Percentiles rank a stretch among this genome's conserved stretches.
These are phyloP conservation scores for Lecanicillium sp. DNA, from an alignment of 2,329 filamentous ascomycete species.

Conservation along the genomic window DNA sequence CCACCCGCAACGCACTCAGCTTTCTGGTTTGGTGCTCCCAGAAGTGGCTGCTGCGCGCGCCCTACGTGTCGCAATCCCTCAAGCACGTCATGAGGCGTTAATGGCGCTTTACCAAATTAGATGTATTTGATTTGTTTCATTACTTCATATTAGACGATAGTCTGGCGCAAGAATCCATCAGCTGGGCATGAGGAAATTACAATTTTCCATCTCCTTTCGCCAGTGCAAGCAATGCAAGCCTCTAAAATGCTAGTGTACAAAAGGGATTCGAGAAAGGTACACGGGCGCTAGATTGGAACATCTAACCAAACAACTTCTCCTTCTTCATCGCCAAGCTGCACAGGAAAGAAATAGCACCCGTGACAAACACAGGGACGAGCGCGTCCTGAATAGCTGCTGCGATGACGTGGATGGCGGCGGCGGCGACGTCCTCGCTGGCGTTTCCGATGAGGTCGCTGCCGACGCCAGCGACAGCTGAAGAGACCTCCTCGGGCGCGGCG, in stretches of 20 bases:
- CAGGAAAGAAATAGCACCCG: constrained; percentile 26
- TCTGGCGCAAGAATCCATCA: too few relatives aligned
- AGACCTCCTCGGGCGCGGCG: constrained; percentile 3
- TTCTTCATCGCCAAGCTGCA: constrained; percentile 29
- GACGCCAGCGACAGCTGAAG: constrained; percentile 11
- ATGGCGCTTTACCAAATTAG: too few relatives aligned
- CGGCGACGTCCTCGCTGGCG: constrained; percentile 15
- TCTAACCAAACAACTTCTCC: constrained; percentile 25
- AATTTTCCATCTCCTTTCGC: too few relatives aligned
- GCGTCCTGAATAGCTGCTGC: constrained; percentile 27
- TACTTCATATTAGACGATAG: too few relatives aligned
- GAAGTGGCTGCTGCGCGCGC: too few relatives aligned
- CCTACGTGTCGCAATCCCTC: too few relatives aligned
- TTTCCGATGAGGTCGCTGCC: constrained; percentile 12
- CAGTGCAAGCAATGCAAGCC: neutral
- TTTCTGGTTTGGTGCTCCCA: too few relatives aligned
- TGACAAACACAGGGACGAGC: constrained; percentile 28
- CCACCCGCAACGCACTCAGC: too few relatives aligned
- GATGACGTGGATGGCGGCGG: constrained; percentile 26
- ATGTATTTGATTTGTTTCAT: too few relatives aligned
- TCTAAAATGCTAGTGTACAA: neutral
- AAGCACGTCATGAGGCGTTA: too few relatives aligned
- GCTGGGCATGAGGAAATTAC: too few relatives aligned
- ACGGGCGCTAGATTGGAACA: neutral
- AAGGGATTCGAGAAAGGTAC: too few relatives aligned